Evolutionary conservation across 495 filamentous ascomycete species (phyloP), one percentile per base, ranked within the genome.

Genomic region (Aspergillus ostianus): DNA sequence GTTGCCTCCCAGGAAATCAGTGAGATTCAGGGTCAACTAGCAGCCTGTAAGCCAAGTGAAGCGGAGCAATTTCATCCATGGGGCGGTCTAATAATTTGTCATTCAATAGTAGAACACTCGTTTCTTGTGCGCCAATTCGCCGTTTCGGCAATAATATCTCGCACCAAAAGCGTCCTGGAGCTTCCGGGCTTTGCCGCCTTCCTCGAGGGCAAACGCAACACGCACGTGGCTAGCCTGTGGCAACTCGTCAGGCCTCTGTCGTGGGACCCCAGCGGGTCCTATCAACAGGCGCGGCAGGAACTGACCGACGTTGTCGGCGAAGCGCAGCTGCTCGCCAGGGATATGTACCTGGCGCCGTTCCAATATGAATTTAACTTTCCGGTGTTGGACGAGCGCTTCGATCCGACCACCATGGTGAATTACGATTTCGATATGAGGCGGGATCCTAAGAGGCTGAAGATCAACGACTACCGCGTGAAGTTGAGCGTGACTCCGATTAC

Each of bases 291-390:
- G 6, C 70, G 65, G 61, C 36, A 55, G 5, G 64, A 65, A 0
- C 54, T 74, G 0, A 20, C 9, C 0, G 32, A 47, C 1, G 61
- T 76, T 20, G 54, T 71, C 23, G 20, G 52, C 12, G 62, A 74
- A 3, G 70, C 70, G 0, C 63, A 65, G 6, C 51, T 61, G 0
- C 61, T 74, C n/a, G 70, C 64, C 0, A 9, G 70, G 0, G 58
- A 64, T 2, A 68, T 76, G 59, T 59, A 65, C 41, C 61, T 55
- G 2, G 41, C 57, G 3, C 60, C 70, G 0, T 60, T 66, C 10
- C 64, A 63, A 21, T 70, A 66, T 49, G 56, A 47, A 1, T 57
- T 68, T 6, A 64, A 70, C 4, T 76, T 71, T 49, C 68, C 71
- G 0, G 64, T 60, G 4, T 23, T 58, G 17, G 60, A 63, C 12